phyloP scores from a whole-genome alignment of 495 filamentous ascomycete genomes.

The Annulohypoxylon bovei region DNA sequence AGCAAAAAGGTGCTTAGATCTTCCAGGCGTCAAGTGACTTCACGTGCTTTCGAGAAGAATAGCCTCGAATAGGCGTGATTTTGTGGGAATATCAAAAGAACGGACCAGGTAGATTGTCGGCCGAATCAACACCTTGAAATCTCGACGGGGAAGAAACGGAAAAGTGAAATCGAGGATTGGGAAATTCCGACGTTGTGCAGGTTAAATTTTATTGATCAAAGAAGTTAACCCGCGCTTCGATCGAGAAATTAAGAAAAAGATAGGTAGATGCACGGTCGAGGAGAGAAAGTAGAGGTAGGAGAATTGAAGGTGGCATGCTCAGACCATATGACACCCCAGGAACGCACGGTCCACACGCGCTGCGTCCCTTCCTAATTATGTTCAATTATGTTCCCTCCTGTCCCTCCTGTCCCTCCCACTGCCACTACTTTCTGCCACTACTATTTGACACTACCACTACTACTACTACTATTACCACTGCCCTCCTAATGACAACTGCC shows the following conservation, averaged over 20 bases:
- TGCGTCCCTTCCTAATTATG: constrained; percentile 10
- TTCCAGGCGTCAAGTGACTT: constrained; percentile 49
- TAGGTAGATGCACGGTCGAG: constrained; percentile 26
- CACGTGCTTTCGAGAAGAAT: constrained; percentile 48
- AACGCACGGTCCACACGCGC: constrained; percentile 46
- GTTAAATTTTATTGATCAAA: constrained; percentile 25
- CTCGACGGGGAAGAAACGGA: constrained; percentile 24
- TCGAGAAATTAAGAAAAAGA: constrained; percentile 39
- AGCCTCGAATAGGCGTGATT: constrained; percentile 47
- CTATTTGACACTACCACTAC: background rate
- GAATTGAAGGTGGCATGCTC: constrained; percentile 48
- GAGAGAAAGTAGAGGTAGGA: constrained; percentile 37
- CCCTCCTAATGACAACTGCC: background rate
- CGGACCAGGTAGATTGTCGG: constrained; percentile 27
- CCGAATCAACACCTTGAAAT: constrained; percentile 35
- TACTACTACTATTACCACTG: background rate
- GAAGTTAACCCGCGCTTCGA: constrained; percentile 34
- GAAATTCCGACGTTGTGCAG: constrained; percentile 20
- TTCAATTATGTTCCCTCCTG: constrained; percentile 1
- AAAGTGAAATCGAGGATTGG: constrained; percentile 1
- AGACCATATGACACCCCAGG: constrained; percentile 47
- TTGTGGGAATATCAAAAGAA: constrained; percentile 43
- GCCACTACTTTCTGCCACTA: background rate
- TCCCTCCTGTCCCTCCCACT: background rate
- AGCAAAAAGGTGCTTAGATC: constrained; percentile 43